Conservation (phyloP, 345 rosid genomes). For the Excoecaria cochinchinensis region DNA sequence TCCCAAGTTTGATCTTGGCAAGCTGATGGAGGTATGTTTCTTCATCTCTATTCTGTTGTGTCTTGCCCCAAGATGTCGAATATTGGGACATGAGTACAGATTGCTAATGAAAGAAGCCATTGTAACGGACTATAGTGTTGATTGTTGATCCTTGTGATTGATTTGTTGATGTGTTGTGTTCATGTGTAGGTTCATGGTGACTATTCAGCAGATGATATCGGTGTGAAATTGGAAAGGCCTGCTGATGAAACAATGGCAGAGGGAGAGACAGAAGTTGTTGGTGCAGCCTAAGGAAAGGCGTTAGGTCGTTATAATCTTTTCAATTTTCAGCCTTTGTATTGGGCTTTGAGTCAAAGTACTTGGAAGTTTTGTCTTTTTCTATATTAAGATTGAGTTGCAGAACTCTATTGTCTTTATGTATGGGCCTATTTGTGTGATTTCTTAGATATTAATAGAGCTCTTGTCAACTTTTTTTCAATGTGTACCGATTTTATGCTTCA, state of each 20-base stretch:
- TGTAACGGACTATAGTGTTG: neutral
- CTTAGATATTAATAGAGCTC: neutral
- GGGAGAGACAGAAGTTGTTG: slow-evolving; percentile 22
- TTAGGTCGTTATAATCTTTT: neutral
- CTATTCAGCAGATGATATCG: slow-evolving; percentile 28
- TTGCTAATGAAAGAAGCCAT: neutral
- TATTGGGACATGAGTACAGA: neutral
- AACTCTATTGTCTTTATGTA: neutral
- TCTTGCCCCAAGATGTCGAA: neutral
- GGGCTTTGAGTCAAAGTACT: neutral
- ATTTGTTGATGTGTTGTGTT: neutral
- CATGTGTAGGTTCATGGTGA: slow-evolving; percentile 32
- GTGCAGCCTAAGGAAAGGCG: slow-evolving; percentile 15
- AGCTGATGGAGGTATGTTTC: slow-evolving; percentile 32
- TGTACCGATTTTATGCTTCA: neutral
- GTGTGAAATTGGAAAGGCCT: slow-evolving; percentile 32
- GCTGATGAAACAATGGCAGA: slow-evolving; percentile 32
- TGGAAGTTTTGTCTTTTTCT: neutral
- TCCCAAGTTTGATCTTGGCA: slow-evolving; percentile 35
- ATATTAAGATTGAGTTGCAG: neutral
- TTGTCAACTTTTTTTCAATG: neutral
- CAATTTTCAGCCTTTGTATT: neutral
- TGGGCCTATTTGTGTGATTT: neutral
- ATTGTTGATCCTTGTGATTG: neutral
- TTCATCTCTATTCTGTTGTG: neutral